Evolutionary conservation across 257 asterid genomes (phyloP), one percentile per base, ranked within the genome.

Genomic region (Solanum ossicruentum): DNA sequence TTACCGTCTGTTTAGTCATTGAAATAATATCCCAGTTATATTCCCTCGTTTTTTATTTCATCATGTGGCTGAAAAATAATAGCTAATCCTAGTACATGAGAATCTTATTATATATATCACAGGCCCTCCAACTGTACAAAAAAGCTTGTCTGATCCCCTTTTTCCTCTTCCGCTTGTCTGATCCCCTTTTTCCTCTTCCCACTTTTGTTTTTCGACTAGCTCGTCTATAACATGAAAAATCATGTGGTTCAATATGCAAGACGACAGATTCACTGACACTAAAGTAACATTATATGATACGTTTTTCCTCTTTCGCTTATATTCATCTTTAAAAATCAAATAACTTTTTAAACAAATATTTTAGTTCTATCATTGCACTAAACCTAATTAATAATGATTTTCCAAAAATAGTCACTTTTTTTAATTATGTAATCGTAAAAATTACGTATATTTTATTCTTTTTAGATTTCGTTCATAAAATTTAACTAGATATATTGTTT

Each of bases 401-500:
- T 32, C 3, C 3, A 3, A 1, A 3, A 32, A 32, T 3, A 32
- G 0, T 32, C 36, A 32, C 36, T 32, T 0, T 32, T 2, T 32
- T 32, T 32, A 2, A 32, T 32, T 32, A 32, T 32, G 3, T 32
- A 32, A 32, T 32, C 3, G 3, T 32, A 32, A 32, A 0, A 32
- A 1, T 32, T 32, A 3, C 0, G 3, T 32, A 32, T 0, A 32
- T 32, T 32, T 32, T 28, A 28, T 2, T 0, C 0, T 32, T 32
- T 32, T 32, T 0, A 32, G 3, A 32, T 32, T 32, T 32, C 36
- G 3, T 1, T 32, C 3, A 0, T 32, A 32, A 0, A 3, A 32
- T 32, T 32, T 32, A 0, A 32, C 36, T 32, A 0, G 0, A 32
- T 32, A 32, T 32, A 0, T 32, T 32, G 0, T 32, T 32, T 0